Conservation (phyloP, 495 filamentous ascomycete genomes). For the Trichocladium uniseriatum region DNA sequence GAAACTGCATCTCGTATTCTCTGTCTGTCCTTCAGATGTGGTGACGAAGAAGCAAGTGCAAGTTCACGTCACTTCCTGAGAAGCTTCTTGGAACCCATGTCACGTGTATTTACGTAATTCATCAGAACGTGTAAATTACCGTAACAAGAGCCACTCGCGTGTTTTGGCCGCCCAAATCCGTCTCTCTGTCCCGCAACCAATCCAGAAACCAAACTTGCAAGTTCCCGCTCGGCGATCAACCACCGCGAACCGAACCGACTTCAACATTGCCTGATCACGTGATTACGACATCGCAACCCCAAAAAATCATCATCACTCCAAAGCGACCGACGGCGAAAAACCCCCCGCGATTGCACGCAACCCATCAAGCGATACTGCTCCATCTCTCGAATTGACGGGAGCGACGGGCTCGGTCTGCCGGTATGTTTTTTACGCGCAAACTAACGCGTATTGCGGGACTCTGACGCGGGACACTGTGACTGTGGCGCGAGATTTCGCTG, state of each 20-base stretch:
- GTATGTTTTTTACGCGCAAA: conserved; percentile 14
- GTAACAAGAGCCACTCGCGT: no score
- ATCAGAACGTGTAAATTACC: no score
- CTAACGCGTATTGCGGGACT: neutral
- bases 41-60: no score
- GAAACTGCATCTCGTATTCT: no score
- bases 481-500: neutral
- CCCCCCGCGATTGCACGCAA: neutral
- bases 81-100: no score
- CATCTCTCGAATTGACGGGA: conserved; percentile 3
- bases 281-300: conserved; percentile 27
- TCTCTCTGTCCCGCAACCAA: neutral
- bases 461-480: neutral
- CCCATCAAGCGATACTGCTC: neutral
- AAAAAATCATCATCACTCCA: conserved; percentile 20
- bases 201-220: conserved; percentile 14
- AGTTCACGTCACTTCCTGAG: no score
- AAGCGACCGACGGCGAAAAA: neutral
- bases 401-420: conserved; percentile 20
- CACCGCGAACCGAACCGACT: conserved; percentile 8
- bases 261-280: conserved; percentile 27
- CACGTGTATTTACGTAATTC: no score
- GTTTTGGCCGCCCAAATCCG: no score
- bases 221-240: conserved; percentile 9
- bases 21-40: no score